phyloP scores from a whole-genome alignment of 169 alveolate genomes.

The Eimeria brunetti region DNA sequence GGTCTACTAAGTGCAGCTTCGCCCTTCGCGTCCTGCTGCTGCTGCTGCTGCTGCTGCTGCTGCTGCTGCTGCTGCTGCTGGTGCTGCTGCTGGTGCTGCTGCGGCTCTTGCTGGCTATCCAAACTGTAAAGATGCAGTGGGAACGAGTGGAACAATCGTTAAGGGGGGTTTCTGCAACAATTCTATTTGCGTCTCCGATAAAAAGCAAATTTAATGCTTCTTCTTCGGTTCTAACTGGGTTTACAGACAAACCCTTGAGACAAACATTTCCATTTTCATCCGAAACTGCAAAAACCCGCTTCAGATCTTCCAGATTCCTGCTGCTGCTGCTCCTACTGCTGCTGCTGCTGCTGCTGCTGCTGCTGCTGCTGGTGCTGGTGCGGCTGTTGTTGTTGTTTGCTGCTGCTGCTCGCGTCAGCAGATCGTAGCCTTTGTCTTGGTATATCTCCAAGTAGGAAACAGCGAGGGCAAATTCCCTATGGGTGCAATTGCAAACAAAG shows the following conservation, averaged over 20 bases:
- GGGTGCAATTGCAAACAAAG: constrained; percentile 87
- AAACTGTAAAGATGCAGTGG: constrained; percentile 96
- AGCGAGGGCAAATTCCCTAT: constrained; percentile 87
- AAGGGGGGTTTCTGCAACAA: constrained; percentile 96
- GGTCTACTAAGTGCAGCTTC: constrained; percentile 96
- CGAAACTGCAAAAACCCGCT: constrained; percentile 80
- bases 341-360: neutral
- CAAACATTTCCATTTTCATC: constrained; percentile 92
- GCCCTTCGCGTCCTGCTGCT: constrained; percentile 88
- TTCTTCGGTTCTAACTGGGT: constrained; percentile 94
- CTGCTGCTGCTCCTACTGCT: constrained; percentile 72
- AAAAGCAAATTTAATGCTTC: constrained; percentile 94
- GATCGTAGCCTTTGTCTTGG: constrained; percentile 94
- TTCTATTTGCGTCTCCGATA: constrained; percentile 96
- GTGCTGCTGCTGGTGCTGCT: too few species aligned
- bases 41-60: constrained; percentile 29
- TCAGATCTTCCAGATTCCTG: neutral
- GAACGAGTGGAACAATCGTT: constrained; percentile 97
- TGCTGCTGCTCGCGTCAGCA: constrained; percentile 80
- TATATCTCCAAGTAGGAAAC: constrained; percentile 95
- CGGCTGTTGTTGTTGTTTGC: neutral
- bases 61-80: neutral
- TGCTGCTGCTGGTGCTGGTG: constrained; percentile 65
- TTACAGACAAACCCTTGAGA: constrained; percentile 93
- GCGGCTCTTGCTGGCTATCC: constrained; percentile 94